Base-by-base conservation (phyloP, 73 alveolate genomes). In the Paramecium octaurelia region DNA sequence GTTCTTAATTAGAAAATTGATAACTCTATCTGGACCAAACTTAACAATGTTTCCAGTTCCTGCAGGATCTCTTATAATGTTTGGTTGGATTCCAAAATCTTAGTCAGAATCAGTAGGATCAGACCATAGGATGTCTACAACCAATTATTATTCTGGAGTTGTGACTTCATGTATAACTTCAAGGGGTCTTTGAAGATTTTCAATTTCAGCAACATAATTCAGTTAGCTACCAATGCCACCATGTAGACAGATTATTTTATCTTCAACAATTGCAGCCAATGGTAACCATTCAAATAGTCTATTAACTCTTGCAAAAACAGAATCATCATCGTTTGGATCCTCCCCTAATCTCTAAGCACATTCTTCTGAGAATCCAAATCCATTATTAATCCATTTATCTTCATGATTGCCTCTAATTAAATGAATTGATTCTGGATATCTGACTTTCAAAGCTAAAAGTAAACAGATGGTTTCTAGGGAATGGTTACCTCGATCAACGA, bases 21-120 rank as follows among this genome's bases (percentile, higher is more conserved):
- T 97, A 46, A 97, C 99, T 86, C 99, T 92, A 92, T 98, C 99
- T 8, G 99, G 99, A 10, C 99, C 99, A 83, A 98, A 98, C 92
- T 98, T 98, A 40, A 98, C 99, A 14, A 98, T 98, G 75, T 98
- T 98, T 34, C 99, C 99, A 12, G 99, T 97, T 27, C 99, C 99
- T 36, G 97, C 98, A 18, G 99, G 99, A 93, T 98, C 99, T 92
- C 99, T 98, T 68, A 98, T 97, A 38, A 96, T 96, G 93, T 98
- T 98, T 6, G 99, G 98, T 92, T 97, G 95, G 23, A 97, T 97
- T n/a, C 99, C 99, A 11, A 97, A 92, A 58, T 97, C 99, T n/a
- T 86, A 76, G 92, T 97, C 99, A 70, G 95, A 89, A 80, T 97
- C 99, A 54, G 99, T 97, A 38, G 98, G 99, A 92, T 98, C 99